Conservation (phyloP, 441 rosid species). For the Arabidopsis lyrata region DNA sequence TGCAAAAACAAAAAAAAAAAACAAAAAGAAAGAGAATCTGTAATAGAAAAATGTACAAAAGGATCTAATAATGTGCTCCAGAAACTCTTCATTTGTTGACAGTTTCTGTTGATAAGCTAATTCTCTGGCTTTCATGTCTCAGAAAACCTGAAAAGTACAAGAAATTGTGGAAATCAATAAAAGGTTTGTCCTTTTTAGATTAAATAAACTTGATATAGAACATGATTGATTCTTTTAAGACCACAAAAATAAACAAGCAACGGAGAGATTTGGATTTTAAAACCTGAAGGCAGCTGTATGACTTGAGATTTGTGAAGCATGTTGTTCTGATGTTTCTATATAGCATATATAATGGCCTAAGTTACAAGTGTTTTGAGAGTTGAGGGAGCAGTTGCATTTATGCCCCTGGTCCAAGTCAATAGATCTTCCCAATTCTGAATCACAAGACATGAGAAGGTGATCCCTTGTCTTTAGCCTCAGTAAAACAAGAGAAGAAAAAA, state of each 20-base stretch:
- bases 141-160: neutral
- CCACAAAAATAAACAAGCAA: neutral
- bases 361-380: no score
- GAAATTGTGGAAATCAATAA: no score
- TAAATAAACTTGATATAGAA: neutral
- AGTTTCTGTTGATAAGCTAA: neutral
- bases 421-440: no score
- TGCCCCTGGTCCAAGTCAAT: no score
- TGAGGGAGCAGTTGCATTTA: no score
- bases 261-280: neutral
- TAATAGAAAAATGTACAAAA: neutral
- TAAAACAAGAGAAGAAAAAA: no score
- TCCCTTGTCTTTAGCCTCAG: no score
- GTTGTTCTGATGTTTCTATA: no score
- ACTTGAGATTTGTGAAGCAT: no score
- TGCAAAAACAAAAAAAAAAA: neutral
- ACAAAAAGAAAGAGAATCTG: constrained; percentile 9
- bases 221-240: neutral
- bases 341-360: no score
- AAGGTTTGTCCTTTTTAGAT: neutral
- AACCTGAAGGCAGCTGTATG: no score
- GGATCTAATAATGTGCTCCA: neutral
- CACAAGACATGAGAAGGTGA: no score
- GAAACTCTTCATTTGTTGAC: constrained; percentile 11
- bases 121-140: neutral